A percentile compares a stretch with the other conserved stretches of the same genome.
phyloP scores from a whole-genome alignment of 1,284 basidiomycete genomes.

The Puccinia sorghi region DNA sequence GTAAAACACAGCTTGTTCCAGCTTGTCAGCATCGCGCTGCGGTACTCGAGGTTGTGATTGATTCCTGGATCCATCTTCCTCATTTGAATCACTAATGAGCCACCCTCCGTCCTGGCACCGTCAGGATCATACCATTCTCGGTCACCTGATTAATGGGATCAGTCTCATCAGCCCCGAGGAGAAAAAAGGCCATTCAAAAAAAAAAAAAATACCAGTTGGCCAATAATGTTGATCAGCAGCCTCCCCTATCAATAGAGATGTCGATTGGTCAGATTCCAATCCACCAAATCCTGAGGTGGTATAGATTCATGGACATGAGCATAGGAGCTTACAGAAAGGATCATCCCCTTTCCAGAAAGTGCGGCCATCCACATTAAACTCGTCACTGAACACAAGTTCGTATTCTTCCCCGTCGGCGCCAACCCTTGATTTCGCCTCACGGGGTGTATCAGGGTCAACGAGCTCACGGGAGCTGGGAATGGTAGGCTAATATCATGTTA shows the following conservation, averaged over 20 bases:
- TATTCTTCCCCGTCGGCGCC: conserved; percentile 55
- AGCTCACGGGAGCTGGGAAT: conserved; percentile 47
- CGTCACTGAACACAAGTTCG: conserved; percentile 58
- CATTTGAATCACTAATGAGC: conserved; percentile 55
- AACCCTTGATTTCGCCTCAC: conserved; percentile 50
- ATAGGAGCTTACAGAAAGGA: conserved; percentile 55
- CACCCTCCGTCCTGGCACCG: conserved; percentile 55
- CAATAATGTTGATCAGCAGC: conserved; percentile 44
- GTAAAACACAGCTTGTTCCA: conserved; percentile 58
- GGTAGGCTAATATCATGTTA: conserved; percentile 17
- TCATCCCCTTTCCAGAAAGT: conserved; percentile 59
- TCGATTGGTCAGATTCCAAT: conserved; percentile 1
- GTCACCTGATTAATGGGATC: conserved; percentile 14
- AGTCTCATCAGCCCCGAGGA: not conserved
- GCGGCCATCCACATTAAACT: conserved; percentile 58
- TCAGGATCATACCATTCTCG: conserved; percentile 58
- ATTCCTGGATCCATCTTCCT: conserved; percentile 51
- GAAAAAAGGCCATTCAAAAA: not conserved
- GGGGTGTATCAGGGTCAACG: conserved; percentile 58
- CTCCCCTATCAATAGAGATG: conserved; percentile 33
- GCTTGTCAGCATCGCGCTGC: conserved; percentile 46
- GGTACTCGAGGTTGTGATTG: conserved; percentile 47
- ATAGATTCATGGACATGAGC: no score
- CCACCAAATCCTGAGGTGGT: not conserved
- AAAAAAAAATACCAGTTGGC: conserved; percentile 17